Evolutionary conservation across 495 filamentous ascomycete species (phyloP), one percentile per base, ranked within the genome.

Genomic region (Aspergillus taichungensis): DNA sequence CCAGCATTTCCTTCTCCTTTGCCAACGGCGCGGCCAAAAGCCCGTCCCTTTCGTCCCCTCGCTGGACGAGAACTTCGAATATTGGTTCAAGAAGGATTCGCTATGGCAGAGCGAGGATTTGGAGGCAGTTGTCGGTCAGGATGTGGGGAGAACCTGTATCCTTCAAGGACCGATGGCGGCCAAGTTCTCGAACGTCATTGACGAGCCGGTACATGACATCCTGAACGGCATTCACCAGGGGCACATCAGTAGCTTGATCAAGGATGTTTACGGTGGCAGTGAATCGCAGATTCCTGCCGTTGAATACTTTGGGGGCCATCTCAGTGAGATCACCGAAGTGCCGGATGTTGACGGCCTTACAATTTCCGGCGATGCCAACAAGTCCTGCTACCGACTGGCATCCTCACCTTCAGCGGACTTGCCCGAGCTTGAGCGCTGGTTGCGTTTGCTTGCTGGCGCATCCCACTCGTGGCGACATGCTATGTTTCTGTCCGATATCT

Each of bases 1-100:
- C 29, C 91, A 98, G 64, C 85, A 96, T 61, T 97, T 98, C 72
- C 68, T 97, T 43, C 71, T 90, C 6, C 79, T 98, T n/a, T 96
- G 90, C 72, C 82, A 89, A 61, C 83, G 90, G 6, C 85, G 84
- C 31, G 86, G 85, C 12, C 94, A 98, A 72, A 98, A 98, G 72
- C 92, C 92, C 0, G 86, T 92, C 11, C 91, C 91, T 3, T 98
- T 98, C 57, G 88, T 98, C 39, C 92, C 92, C 9, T 74, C 82
- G 4, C 74, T 98, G 28, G 92, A 98, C 62, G 91, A 94, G 43
- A 91, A 85, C 52, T 96, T 98, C 40, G 92, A 96, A 62, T 94
- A 88, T 64, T 98, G 84, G 72, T 97, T 98, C 82, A 98, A 98
- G 81, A 98, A 98, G 68, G 92, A 98, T 65, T 96, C 91, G n/a